These are phyloP conservation scores for Amphirosellinia nigrospora DNA, from an alignment of 495 filamentous ascomycete species.

Conservation along the genomic window DNA sequence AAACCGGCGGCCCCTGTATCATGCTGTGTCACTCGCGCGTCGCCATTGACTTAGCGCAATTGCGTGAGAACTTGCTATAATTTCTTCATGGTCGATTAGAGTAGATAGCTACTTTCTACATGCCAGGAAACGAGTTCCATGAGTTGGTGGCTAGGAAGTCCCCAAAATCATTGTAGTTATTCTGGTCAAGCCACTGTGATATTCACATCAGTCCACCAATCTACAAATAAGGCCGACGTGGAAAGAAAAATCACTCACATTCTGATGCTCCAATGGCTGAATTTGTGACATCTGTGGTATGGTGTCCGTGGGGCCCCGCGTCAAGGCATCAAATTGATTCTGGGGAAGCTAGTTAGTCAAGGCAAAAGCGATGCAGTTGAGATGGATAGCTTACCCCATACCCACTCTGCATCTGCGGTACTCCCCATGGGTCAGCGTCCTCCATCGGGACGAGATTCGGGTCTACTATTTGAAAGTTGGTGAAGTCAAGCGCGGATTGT, in stretches of 20 bases:
- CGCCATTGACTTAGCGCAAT: neutral
- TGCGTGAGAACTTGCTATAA: neutral
- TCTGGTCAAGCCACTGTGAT: slow-evolving; percentile 24
- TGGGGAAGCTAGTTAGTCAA: slow-evolving; percentile 29
- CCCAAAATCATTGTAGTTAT: slow-evolving; percentile 17
- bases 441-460: slow-evolving; percentile 8
- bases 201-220: neutral
- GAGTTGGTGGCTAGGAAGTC: slow-evolving; percentile 22
- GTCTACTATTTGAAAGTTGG: slow-evolving; percentile 24
- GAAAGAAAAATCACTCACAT: slow-evolving; percentile 17
- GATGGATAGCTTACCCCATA: slow-evolving; percentile 38
- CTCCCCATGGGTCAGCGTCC: slow-evolving; percentile 31
- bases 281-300: slow-evolving; percentile 21
- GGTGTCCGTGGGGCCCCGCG: slow-evolving; percentile 25
- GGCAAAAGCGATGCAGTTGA: neutral
- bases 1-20: neutral
- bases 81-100: neutral
- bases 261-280: slow-evolving; percentile 19
- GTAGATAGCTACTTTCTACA: neutral
- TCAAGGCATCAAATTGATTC: slow-evolving; percentile 38
- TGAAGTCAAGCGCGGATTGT: slow-evolving; percentile 19
- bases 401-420: slow-evolving; percentile 27
- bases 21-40: neutral
- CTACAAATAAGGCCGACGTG: neutral
- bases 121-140: slow-evolving; percentile 21